Evolutionary conservation across 2,329 filamentous ascomycete genomes (phyloP).

Genomic region (Sclerotinia spermophila): DNA sequence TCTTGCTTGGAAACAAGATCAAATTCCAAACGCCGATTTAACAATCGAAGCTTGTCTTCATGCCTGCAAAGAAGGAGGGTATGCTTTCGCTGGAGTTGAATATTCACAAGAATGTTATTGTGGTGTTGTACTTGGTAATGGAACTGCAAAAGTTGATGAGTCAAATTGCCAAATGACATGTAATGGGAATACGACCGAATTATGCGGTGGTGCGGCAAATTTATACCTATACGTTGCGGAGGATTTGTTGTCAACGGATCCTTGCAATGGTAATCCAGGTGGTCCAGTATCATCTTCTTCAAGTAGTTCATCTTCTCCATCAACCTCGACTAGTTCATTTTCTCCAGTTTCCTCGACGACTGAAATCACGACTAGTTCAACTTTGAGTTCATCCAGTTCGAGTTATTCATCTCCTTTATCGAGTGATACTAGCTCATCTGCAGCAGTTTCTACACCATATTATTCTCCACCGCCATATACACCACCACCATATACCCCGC

Average conservation of each 20-base stretch:
- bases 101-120: conserved; percentile 43
- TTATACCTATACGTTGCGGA: conserved; percentile 44
- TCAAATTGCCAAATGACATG: conserved; percentile 29
- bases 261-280: conserved; percentile 38
- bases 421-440: not conserved
- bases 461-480: not conserved
- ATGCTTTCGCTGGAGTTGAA: conserved; percentile 41
- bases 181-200: conserved; percentile 36
- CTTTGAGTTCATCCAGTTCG: not conserved
- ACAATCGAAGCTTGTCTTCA: conserved; percentile 39
- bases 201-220: conserved; percentile 38
- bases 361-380: not conserved
- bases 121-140: conserved; percentile 38
- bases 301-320: not conserved
- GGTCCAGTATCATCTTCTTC: conserved; percentile 20
- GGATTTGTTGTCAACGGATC: conserved; percentile 49
- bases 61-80: conserved; percentile 39
- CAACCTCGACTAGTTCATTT: conserved; percentile 2
- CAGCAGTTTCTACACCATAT: not conserved
- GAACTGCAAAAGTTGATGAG: conserved; percentile 27
- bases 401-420: not conserved
- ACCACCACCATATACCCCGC: not conserved
- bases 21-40: conserved; percentile 34
- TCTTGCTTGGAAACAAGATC: conserved; percentile 36
- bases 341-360: conserved; percentile 14